These are phyloP conservation scores for Didymella arachidicola DNA, from an alignment of 2,329 filamentous ascomycete genomes.

Conservation along the genomic window DNA sequence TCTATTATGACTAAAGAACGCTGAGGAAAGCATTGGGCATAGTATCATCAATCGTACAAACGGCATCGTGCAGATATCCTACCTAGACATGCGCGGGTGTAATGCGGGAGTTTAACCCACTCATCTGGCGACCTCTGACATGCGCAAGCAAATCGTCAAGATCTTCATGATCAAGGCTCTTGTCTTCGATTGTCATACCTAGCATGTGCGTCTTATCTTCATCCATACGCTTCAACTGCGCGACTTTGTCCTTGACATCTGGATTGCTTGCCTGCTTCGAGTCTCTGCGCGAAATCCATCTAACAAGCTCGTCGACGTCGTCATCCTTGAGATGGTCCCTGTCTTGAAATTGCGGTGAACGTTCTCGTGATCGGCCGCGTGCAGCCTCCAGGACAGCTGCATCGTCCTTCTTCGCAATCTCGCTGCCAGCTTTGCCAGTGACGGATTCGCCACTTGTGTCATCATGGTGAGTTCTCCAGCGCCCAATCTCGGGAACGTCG, in stretches of 20 bases:
- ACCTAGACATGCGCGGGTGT: slow-evolving; percentile 11
- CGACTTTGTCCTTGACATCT: slow-evolving; percentile 3
- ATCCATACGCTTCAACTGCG: slow-evolving; percentile 17
- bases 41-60: not conserved
- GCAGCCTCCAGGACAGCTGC: slow-evolving; percentile 10
- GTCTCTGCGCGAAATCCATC: slow-evolving; percentile 19
- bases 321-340: slow-evolving; percentile 9
- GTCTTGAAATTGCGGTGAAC: slow-evolving; percentile 8
- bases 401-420: slow-evolving; percentile 9
- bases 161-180: slow-evolving; percentile 22
- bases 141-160: slow-evolving; percentile 22
- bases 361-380: slow-evolving; percentile 14
- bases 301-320: slow-evolving; percentile 22
- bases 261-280: slow-evolving; percentile 15
- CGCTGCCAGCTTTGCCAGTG: slow-evolving; percentile 3
- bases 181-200: slow-evolving; percentile 30
- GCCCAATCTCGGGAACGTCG: slow-evolving; percentile 34
- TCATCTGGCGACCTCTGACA: slow-evolving; percentile 5
- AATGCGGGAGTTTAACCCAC: slow-evolving; percentile 7
- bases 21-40: not conserved
- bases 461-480: slow-evolving; percentile 33
- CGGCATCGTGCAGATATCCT: not conserved
- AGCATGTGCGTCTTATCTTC: slow-evolving; percentile 27
- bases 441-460: slow-evolving; percentile 37
- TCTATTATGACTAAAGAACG: not conserved